Conservation (phyloP, 495 filamentous ascomycete species). For the Jackrogersella minutella region DNA sequence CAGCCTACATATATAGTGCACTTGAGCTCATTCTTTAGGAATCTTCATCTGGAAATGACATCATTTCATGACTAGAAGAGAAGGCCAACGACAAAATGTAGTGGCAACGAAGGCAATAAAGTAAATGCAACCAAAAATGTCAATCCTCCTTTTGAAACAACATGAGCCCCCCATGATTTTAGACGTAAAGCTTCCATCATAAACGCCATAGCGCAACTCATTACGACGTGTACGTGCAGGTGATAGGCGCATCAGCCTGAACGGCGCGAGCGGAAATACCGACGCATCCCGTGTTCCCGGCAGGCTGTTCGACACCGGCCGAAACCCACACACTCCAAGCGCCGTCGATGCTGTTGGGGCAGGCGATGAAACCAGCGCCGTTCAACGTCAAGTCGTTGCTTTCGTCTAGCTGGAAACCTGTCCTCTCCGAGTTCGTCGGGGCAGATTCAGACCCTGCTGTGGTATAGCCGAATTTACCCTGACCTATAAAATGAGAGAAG, state of each 20-base stretch:
- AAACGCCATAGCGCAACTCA: too few relatives aligned
- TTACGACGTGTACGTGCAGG: slow-evolving; percentile 33
- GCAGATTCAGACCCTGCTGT: slow-evolving; percentile 50
- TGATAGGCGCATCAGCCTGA: slow-evolving; percentile 38
- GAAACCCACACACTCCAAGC: slow-evolving; percentile 60
- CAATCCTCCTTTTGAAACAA: too few relatives aligned
- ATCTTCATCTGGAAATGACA: too few relatives aligned
- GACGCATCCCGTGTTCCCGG: slow-evolving; percentile 54
- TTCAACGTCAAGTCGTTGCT: slow-evolving; percentile 54
- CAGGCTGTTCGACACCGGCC: slow-evolving; percentile 54
- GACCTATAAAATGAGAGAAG: slow-evolving; percentile 40
- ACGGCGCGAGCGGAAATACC: slow-evolving; percentile 51
- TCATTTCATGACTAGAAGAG: too few relatives aligned
- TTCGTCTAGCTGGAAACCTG: slow-evolving; percentile 53
- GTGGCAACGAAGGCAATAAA: too few relatives aligned
- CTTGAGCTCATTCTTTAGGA: too few relatives aligned
- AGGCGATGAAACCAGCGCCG: slow-evolving; percentile 56
- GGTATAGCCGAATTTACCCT: slow-evolving; percentile 61
- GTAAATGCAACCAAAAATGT: too few relatives aligned
- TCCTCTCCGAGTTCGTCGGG: slow-evolving; percentile 53
- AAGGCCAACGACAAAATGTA: too few relatives aligned
- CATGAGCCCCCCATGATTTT: too few relatives aligned
- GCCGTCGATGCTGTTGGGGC: slow-evolving; percentile 58
- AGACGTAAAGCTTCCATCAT: neutral
- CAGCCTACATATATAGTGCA: too few relatives aligned